Percentiles rank a stretch among this genome's conserved stretches.
These are phyloP conservation scores for Panicum virgatum DNA, from an alignment of 202 grass and related monocot species.

Conservation along the genomic window DNA sequence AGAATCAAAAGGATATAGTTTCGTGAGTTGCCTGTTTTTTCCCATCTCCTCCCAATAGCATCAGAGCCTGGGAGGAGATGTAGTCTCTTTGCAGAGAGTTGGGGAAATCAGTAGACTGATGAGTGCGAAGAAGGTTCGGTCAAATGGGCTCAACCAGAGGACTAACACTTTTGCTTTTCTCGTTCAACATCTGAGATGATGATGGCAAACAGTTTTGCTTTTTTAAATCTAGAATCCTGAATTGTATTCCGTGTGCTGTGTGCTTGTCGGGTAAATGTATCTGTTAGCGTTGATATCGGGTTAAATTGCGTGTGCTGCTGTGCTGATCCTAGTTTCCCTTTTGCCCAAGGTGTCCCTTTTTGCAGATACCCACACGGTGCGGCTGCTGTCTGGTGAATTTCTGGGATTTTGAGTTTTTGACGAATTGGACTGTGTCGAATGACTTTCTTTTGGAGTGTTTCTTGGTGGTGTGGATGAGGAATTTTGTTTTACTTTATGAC, in stretches of 20 bases:
- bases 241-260: conserved; percentile 20
- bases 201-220: conserved; percentile 45
- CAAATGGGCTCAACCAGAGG: conserved; percentile 46
- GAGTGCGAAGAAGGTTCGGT: conserved; percentile 33
- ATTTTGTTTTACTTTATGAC: no score
- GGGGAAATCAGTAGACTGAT: conserved; percentile 53
- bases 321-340: no score
- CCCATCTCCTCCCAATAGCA: conserved; percentile 25
- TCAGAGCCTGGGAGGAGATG: conserved; percentile 22
- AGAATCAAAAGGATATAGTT: conserved; percentile 42
- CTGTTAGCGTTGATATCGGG: neutral
- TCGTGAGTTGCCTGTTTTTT: conserved; percentile 24
- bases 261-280: neutral
- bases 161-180: conserved; percentile 27
- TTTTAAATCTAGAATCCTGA: conserved; percentile 13
- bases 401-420: neutral
- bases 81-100: conserved; percentile 37
- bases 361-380: neutral
- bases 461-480: no score
- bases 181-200: conserved; percentile 31
- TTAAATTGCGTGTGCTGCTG: neutral
- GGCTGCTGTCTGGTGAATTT: neutral
- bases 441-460: neutral
- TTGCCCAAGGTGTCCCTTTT: neutral
- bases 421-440: neutral